Conservation (phyloP, 768 basidiomycete genomes). For the Lenzites betulinus region DNA sequence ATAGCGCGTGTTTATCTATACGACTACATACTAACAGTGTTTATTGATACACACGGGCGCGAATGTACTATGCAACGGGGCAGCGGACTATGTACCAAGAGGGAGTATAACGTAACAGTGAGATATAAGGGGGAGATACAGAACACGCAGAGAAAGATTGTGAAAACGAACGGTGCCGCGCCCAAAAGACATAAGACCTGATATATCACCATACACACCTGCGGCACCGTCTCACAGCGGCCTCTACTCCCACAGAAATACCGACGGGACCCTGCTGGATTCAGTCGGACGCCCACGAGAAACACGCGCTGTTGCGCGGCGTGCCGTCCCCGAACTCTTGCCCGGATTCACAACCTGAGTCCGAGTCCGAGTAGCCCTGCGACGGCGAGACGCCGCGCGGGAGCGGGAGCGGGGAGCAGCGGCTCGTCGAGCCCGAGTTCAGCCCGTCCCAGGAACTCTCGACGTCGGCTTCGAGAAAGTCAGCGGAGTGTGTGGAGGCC, state of each 20-base stretch:
- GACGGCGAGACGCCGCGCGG: neutral
- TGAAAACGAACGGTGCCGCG: neutral
- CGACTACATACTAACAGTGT: too few relatives aligned
- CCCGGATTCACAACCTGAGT: neutral
- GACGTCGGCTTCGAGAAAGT: neutral
- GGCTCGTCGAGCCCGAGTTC: constrained; percentile 5
- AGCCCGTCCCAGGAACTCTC: neutral
- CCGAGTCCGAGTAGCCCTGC: neutral
- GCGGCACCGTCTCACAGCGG: neutral
- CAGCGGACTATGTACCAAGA: too few relatives aligned
- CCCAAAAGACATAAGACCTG: too few relatives aligned
- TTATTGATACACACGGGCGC: too few relatives aligned
- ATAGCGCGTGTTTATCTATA: too few relatives aligned
- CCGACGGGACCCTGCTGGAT: too few relatives aligned
- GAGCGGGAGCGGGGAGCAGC: neutral
- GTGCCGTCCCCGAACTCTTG: neutral
- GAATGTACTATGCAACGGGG: too few relatives aligned
- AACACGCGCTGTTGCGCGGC: neutral
- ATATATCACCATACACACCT: neutral
- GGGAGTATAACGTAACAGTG: too few relatives aligned
- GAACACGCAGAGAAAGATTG: too few relatives aligned
- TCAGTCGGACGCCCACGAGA: neutral
- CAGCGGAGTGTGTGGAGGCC: neutral
- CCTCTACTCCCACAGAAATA: too few relatives aligned
- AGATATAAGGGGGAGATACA: too few relatives aligned